Evolutionary conservation across 306 rosid genomes (phyloP).

Genomic region (Cercis canadensis): DNA sequence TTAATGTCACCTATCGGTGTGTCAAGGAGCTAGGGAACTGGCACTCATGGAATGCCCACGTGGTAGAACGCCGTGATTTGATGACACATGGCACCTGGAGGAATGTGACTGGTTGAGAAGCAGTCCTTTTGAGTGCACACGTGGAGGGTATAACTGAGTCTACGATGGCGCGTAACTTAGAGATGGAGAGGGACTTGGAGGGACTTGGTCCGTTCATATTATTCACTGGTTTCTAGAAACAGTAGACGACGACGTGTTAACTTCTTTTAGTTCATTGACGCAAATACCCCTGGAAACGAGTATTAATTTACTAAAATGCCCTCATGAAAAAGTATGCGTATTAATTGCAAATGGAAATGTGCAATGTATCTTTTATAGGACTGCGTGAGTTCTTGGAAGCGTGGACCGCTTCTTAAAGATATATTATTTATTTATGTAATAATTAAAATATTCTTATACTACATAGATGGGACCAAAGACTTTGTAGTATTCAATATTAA

Average conservation of each 20-base stretch:
- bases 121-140: constrained; percentile 14
- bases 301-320: too few relatives aligned
- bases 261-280: background rate
- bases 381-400: background rate
- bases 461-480: too few relatives aligned
- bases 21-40: background rate
- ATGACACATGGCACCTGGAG: constrained; percentile 18
- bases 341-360: background rate
- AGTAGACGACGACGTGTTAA: background rate
- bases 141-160: constrained; percentile 46
- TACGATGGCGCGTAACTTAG: constrained; percentile 49
- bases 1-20: background rate
- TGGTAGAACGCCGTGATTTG: constrained; percentile 5
- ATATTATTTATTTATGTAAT: background rate
- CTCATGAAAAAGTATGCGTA: background rate
- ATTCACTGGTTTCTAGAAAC: constrained; percentile 38
- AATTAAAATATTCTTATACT: background rate
- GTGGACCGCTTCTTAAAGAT: background rate
- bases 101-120: background rate
- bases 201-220: constrained; percentile 36
- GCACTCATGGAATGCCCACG: background rate
- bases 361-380: constrained; percentile 16
- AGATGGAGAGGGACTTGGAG: constrained; percentile 24
- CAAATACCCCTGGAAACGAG: constrained; percentile 25
- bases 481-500: too few relatives aligned